Percentiles rank a stretch among this genome's conserved stretches.
Evolutionary conservation across 2,329 filamentous ascomycete genomes (phyloP).

Genomic region (Zarea fungicola): DNA sequence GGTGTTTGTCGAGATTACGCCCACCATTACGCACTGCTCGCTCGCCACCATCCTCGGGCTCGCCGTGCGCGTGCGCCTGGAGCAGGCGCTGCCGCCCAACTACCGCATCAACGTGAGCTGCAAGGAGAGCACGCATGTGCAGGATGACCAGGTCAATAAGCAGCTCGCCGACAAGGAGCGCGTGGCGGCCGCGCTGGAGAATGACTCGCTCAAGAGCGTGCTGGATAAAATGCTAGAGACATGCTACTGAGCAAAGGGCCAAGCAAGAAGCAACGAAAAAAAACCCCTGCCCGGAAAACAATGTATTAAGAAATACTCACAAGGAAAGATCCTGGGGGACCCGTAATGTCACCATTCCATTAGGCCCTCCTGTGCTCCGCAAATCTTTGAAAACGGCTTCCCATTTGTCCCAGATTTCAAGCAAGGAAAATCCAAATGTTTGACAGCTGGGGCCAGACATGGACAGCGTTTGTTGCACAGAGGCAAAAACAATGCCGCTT

Average conservation of each 20-base stretch:
- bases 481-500: no score
- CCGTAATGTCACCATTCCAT: no score
- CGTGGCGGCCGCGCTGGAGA: slow-evolving; percentile 90
- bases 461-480: no score
- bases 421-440: no score
- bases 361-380: no score
- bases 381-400: no score
- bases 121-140: slow-evolving; percentile 93
- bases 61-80: slow-evolving; percentile 83
- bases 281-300: no score
- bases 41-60: slow-evolving; percentile 94
- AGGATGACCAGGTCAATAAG: slow-evolving; percentile 94
- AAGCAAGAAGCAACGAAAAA: neutral
- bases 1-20: slow-evolving; percentile 85
- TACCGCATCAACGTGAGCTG: slow-evolving; percentile 90
- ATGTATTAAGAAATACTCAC: no score
- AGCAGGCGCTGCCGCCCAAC: slow-evolving; percentile 84
- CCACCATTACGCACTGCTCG: slow-evolving; percentile 94
- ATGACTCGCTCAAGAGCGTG: slow-evolving; percentile 81
- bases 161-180: slow-evolving; percentile 95
- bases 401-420: no score
- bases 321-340: no score
- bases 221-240: slow-evolving; percentile 91
- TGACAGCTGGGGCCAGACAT: no score
- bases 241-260: slow-evolving; percentile 49